These are phyloP conservation scores for Pseudogymnoascus sp. DNA, from an alignment of 2,329 filamentous ascomycete species.

Conservation along the genomic window DNA sequence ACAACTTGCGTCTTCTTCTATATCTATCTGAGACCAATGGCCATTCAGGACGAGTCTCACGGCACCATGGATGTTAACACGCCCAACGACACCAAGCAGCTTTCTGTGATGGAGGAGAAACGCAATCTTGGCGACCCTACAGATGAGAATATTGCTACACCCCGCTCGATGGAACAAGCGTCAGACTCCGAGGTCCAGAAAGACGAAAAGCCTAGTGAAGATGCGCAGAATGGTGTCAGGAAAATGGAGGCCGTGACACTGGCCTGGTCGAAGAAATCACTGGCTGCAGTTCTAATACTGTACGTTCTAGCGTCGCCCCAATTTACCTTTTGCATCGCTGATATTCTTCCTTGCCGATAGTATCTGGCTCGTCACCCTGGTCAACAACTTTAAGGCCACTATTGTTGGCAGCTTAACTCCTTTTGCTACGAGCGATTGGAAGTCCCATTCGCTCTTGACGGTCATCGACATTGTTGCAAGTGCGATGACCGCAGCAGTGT, in stretches of 20 bases:
- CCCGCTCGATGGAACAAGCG: background rate
- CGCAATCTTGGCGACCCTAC: background rate
- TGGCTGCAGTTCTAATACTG: slow-evolving; percentile 39
- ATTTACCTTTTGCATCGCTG: background rate
- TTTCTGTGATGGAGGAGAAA: background rate
- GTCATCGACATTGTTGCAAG: slow-evolving; percentile 46
- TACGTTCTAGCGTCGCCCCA: slow-evolving; percentile 23
- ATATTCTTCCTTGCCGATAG: slow-evolving; percentile 22
- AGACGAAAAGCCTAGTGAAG: slow-evolving; percentile 16
- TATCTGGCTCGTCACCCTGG: slow-evolving; percentile 37
- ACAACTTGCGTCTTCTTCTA: background rate
- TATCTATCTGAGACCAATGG: background rate
- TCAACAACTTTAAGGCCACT: slow-evolving; percentile 33
- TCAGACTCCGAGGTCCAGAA: slow-evolving; percentile 10
- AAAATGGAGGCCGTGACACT: slow-evolving; percentile 44
- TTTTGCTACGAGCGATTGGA: slow-evolving; percentile 20
- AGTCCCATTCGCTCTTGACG: slow-evolving; percentile 23
- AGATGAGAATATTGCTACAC: background rate
- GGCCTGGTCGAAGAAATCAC: slow-evolving; percentile 40
- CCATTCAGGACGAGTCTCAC: slow-evolving; percentile 9
- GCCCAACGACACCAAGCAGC: background rate
- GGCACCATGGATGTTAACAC: slow-evolving; percentile 7
- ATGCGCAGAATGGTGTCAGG: slow-evolving; percentile 33
- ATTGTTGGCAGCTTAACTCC: slow-evolving; percentile 24
- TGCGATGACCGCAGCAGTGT: slow-evolving; percentile 49